A percentile compares a stretch with the other conserved stretches of the same genome.
Evolutionary conservation across 768 basidiomycete species (phyloP).

Genomic region (Amanita subjunquillea): DNA sequence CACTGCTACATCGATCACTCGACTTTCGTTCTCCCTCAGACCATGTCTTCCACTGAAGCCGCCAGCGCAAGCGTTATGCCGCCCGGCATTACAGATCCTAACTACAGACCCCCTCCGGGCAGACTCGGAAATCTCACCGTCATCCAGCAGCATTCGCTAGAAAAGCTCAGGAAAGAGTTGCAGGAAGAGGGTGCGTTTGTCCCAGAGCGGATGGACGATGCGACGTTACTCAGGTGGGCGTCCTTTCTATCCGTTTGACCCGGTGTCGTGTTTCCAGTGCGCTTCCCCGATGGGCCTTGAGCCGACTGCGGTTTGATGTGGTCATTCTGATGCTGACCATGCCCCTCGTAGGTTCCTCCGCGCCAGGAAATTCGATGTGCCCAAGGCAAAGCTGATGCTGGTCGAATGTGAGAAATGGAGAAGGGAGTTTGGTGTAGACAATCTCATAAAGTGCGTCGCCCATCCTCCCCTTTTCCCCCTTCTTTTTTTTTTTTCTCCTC

Average conservation of each 20-base stretch:
- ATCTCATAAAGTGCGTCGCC: conserved; percentile 48
- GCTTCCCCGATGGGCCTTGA: not conserved
- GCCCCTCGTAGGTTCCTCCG: conserved; percentile 67
- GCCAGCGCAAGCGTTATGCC: conserved; percentile 49
- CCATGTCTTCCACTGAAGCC: conserved; percentile 12
- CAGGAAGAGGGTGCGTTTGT: conserved; percentile 50
- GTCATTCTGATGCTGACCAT: not conserved
- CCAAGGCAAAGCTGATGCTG: conserved; percentile 78
- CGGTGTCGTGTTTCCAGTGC: not conserved
- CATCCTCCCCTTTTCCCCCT: not conserved
- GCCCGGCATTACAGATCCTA: conserved; percentile 49
- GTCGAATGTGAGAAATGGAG: conserved; percentile 81
- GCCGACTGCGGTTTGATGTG: no score
- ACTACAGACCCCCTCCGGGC: conserved; percentile 59
- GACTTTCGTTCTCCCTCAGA: not conserved
- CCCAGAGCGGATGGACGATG: conserved; percentile 58
- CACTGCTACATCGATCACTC: conserved; percentile 6
- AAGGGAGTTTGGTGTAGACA: conserved; percentile 73
- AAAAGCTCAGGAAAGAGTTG: conserved; percentile 57
- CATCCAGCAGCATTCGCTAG: conserved; percentile 51
- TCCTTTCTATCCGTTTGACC: not conserved
- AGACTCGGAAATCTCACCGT: conserved; percentile 64
- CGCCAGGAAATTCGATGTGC: conserved; percentile 86
- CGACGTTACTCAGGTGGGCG: conserved; percentile 48
- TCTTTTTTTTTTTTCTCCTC: no score